A percentile compares a stretch with the other conserved stretches of the same genome.
These are phyloP conservation scores for Encephalitozoon intestinalis DNA, from an alignment of 371 early-diverging fungal species.

Conservation along the genomic window DNA sequence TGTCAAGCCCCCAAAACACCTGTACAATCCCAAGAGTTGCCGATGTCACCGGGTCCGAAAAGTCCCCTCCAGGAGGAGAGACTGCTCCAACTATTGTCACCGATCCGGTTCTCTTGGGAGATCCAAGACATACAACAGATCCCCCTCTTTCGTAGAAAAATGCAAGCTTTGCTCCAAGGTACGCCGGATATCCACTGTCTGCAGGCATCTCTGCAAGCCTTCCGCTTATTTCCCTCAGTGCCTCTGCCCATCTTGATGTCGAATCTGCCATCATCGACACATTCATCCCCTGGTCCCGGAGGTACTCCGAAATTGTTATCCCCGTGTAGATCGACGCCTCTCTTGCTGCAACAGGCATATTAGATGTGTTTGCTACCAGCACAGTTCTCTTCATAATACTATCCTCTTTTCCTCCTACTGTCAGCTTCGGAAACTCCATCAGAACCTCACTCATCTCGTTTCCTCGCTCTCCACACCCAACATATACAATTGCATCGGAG, in stretches of 20 bases:
- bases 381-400: conserved; percentile 99
- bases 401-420: conserved; percentile 75
- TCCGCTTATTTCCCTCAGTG: conserved; percentile 98
- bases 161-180: conserved; percentile 93
- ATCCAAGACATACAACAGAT: conserved; percentile 83
- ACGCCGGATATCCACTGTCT: conserved; percentile 98
- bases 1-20: conserved; percentile 99
- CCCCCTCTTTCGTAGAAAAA: conserved; percentile 99
- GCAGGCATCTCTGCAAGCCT: conserved; percentile 99
- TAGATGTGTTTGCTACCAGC: conserved; percentile 98
- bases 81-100: conserved; percentile 98
- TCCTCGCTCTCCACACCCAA: conserved; percentile 98
- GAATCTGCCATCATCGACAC: conserved; percentile 99
- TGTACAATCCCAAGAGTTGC: conserved; percentile 97
- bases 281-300: conserved; percentile 98
- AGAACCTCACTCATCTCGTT: conserved; percentile 99
- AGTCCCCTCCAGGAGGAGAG: conserved; percentile 97
- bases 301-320: conserved; percentile 98
- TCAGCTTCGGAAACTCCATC: conserved; percentile 91
- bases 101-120: conserved; percentile 81
- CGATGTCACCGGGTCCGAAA: conserved; percentile 97
- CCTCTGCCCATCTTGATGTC: conserved; percentile 99
- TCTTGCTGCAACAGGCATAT: conserved; percentile 99
- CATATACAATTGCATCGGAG: conserved; percentile 97
- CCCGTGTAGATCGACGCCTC: conserved; percentile 99